Base-by-base conservation (phyloP, 441 rosid species). In the Euphorbia schlechtendalii region DNA sequence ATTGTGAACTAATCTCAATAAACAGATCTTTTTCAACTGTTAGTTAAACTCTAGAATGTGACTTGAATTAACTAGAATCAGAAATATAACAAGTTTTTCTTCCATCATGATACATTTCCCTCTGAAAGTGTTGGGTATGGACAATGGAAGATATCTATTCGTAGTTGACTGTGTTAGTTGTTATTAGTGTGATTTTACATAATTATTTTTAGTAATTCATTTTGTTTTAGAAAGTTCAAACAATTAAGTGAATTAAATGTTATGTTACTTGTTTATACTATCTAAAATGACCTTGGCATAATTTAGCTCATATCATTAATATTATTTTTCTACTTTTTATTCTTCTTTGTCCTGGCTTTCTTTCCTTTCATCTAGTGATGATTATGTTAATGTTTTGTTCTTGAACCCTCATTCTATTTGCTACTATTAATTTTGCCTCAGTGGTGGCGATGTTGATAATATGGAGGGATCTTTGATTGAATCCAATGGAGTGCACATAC, bases 381-480 rank as follows among this genome's bases (percentile, higher is more conserved):
- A 65, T 36, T 27, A 59, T n/a, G 55, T 49, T 55, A 36, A 65
- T 18, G 56, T 54, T 46, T 36, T 73, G 69, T 66, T 43, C 59
- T 20, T 69, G 68, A 66, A 64, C 54, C 46, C 61, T 74, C 64
- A 59, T 68, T 60, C 40, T 54, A 6, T 53, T 20, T 13, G 28
- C 60, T 61, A 15, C 14, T 43, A 2, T 67, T 69, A 41, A 69
- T 69, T 63, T 59, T 74, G 74, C 65, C 76, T 77, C 81, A 96
- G 99, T 80, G 85, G 78, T 60, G 92, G 91, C 60, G 86, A 86
- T 71, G 72, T 81, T 75, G 92, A 96, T 66, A 80, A 79, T 69
- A 34, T 73, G 64, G 94, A 87, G 71, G 89, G 82, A 66, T 80
- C 86, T 70, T 85, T 89, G 83, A 73, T 71, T 71, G 96, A 87